A percentile compares a stretch with the other conserved stretches of the same genome.
phyloP scores from a whole-genome alignment of 805 yeast species.

The Kodamaea kakaduensis region DNA sequence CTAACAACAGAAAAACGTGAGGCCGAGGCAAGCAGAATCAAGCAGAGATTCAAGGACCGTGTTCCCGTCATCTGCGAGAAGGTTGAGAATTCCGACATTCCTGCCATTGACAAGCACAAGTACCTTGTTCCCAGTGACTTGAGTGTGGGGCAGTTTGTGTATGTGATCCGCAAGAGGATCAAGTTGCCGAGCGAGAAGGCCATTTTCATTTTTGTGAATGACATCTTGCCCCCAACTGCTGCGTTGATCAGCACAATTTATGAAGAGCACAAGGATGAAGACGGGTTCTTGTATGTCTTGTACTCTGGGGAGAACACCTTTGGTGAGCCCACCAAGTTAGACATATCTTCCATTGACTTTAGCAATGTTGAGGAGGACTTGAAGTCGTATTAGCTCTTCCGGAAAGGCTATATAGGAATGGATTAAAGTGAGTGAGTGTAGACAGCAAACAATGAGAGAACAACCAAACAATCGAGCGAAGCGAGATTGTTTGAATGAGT shows the following conservation, averaged over 20 bases:
- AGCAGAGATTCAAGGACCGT: conserved; percentile 83
- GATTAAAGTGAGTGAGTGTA: too few species aligned
- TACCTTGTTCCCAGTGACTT: conserved; percentile 94
- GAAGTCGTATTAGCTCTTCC: conserved; percentile 7
- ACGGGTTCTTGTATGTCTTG: conserved; percentile 92
- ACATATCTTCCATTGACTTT: conserved; percentile 11
- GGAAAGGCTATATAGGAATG: too few species aligned
- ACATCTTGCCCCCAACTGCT: conserved; percentile 96
- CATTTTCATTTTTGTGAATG: conserved; percentile 93
- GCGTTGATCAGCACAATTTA: conserved; percentile 93
- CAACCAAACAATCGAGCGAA: too few species aligned
- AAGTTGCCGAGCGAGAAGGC: conserved; percentile 97
- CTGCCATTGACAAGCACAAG: conserved; percentile 94
- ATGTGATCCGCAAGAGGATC: conserved; percentile 94
- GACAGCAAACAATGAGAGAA: too few species aligned
- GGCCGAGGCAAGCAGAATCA: conserved; percentile 89
- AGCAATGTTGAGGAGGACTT: conserved; percentile 17
- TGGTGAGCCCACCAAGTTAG: conserved; percentile 43
- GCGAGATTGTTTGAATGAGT: too few species aligned
- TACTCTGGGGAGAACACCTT: conserved; percentile 98
- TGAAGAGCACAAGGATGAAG: conserved; percentile 96
- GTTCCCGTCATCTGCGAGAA: conserved; percentile 97
- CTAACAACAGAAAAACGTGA: conserved; percentile 69
- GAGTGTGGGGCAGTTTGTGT: conserved; percentile 97
- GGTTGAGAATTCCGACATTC: conserved; percentile 94